Evolutionary conservation across 1,139 yeast genomes (phyloP).

Genomic region (Zygoascus hellenicus): DNA sequence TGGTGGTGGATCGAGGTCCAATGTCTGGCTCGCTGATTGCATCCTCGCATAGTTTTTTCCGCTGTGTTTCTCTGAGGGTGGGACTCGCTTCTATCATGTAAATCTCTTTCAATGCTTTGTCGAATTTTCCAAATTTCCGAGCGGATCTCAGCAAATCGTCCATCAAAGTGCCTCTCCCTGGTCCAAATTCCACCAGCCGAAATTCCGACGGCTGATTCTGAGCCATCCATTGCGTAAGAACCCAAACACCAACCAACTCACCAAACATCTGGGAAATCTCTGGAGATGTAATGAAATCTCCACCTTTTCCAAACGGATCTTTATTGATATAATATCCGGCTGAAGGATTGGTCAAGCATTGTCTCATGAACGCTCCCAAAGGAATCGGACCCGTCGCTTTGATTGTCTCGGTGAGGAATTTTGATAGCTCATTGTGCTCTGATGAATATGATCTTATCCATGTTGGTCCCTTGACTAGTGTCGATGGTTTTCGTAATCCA

Average conservation of each 20-base stretch:
- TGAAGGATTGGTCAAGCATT: slow-evolving; percentile 72
- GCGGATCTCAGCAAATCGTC: slow-evolving; percentile 48
- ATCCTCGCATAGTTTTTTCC: slow-evolving; percentile 44
- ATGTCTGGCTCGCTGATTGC: slow-evolving; percentile 25
- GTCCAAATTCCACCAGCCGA: slow-evolving; percentile 78
- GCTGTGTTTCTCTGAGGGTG: slow-evolving; percentile 55
- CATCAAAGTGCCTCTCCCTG: slow-evolving; percentile 80
- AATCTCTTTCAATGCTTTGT: slow-evolving; percentile 36
- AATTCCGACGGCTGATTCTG: slow-evolving; percentile 49
- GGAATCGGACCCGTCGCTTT: slow-evolving; percentile 73
- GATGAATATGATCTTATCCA: too few species aligned
- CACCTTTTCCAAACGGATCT: slow-evolving; percentile 62
- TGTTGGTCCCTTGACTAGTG: too few species aligned
- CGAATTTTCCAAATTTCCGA: slow-evolving; percentile 27
- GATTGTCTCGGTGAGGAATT: slow-evolving; percentile 36
- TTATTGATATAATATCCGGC: slow-evolving; percentile 76
- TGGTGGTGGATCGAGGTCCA: slow-evolving; percentile 42
- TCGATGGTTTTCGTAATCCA: too few species aligned
- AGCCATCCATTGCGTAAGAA: slow-evolving; percentile 47
- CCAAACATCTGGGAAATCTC: slow-evolving; percentile 88
- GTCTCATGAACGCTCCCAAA: slow-evolving; percentile 70
- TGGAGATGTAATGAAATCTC: slow-evolving; percentile 83
- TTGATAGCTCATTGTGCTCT: slow-evolving; percentile 7
- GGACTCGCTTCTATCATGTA: slow-evolving; percentile 70
- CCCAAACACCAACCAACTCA: slow-evolving; percentile 77